Conservation (phyloP, 371 early-diverging fungal genomes). For the Mycotypha africana region DNA sequence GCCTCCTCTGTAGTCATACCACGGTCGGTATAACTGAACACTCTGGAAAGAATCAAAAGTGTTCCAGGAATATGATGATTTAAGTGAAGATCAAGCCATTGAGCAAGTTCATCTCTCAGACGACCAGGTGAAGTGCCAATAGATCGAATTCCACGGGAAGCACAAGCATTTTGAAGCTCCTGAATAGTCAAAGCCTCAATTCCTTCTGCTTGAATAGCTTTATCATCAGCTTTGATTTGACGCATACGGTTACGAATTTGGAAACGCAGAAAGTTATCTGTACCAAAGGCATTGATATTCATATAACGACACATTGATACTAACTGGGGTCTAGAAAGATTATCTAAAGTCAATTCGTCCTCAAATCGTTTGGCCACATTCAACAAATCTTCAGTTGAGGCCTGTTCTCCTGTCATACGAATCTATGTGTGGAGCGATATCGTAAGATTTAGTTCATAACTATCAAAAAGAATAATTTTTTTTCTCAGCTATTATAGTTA, state of each 20-base stretch:
- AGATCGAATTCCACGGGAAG: constrained; percentile 87
- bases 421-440: constrained; percentile 61
- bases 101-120: constrained; percentile 79
- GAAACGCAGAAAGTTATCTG: constrained; percentile 89
- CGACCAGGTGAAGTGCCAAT: constrained; percentile 84
- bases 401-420: constrained; percentile 81
- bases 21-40: constrained; percentile 77
- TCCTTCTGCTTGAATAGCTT: constrained; percentile 83
- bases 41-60: constrained; percentile 87
- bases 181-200: constrained; percentile 79
- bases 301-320: constrained; percentile 93
- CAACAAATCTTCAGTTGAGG: constrained; percentile 79
- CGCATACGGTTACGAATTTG: constrained; percentile 83
- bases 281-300: constrained; percentile 92
- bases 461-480: too few relatives aligned
- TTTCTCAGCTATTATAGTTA: too few relatives aligned
- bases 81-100: constrained; percentile 94
- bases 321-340: constrained; percentile 90
- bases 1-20: constrained; percentile 70
- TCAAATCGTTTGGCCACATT: constrained; percentile 82
- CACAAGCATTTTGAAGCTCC: constrained; percentile 87
- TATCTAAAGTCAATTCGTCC: constrained; percentile 91
- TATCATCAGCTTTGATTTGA: constrained; percentile 86
- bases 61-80: constrained; percentile 90
- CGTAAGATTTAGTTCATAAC: too few relatives aligned